Evolutionary conservation across 2,329 filamentous ascomycete species (phyloP), one percentile per base, ranked within the genome.

Genomic region (Colletotrichum sp.): DNA sequence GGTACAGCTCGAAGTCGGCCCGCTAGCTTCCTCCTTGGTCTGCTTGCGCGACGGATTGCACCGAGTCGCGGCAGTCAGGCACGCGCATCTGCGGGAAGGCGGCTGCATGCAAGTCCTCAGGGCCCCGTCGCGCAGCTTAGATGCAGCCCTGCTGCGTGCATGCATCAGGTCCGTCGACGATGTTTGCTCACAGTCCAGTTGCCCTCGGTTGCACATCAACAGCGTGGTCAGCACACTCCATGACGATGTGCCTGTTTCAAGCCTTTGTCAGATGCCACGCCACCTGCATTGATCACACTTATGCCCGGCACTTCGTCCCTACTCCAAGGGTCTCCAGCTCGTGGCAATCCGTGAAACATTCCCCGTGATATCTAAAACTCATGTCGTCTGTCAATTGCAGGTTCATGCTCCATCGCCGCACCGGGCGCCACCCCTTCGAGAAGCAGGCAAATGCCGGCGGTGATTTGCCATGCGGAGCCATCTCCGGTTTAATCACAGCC

Each of bases 161-260:
- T 52, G 44, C 44, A 52, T 52, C n/a, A 49, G 15, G 26, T 21
- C 16, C 52, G 13, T 49, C 18, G 52, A 16, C 26, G 32, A 32
- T 30, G 26, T 34, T 70, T 70, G 68, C 36, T 26, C 68, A 10
- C 30, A 21, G 24, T 63, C 39, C 26, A 63, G 26, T 26, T 8
- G 32, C 24, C 57, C 36, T 49, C 44, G 59, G 57, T 52, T 39
- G 9, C 36, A 30, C 57, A 36, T 7, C 39, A 60, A 52, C 44
- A 52, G 59, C 30, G 16, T 39, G 39, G 30, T 30, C 28, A 26
- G 70, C 30, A 39, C 6, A 13, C 36, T 30, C 10, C 36, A 64
- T 59, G 70, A 65, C 64, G 28, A 66, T 69, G 59, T 39, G 39
- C 26, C 28, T 26, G 70, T 76, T 69, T 76, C 70, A 76, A 74